A percentile compares a stretch with the other conserved stretches of the same genome.
These are phyloP conservation scores for Colletotrichum acutatum DNA, from an alignment of 2,329 filamentous ascomycete species.

Conservation along the genomic window DNA sequence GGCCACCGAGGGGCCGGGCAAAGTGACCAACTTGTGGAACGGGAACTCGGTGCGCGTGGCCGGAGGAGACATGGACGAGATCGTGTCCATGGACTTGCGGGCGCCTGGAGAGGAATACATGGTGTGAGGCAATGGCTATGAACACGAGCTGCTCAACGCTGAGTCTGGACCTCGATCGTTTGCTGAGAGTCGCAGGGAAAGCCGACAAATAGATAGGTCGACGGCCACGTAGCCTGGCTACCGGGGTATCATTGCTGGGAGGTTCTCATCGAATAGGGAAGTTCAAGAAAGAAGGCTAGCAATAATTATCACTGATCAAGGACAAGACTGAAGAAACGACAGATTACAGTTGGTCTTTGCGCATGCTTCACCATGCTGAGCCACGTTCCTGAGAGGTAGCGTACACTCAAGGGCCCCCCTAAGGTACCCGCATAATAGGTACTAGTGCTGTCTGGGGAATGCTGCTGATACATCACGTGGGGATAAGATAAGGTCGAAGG, in stretches of 20 bases:
- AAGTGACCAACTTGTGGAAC: slow-evolving; percentile 64
- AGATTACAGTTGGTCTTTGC: slow-evolving; percentile 17
- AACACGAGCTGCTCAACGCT: slow-evolving; percentile 8
- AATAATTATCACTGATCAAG: slow-evolving; percentile 8
- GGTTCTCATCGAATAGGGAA: slow-evolving; percentile 15
- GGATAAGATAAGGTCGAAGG: slow-evolving; percentile 12
- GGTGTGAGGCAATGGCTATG: slow-evolving; percentile 42
- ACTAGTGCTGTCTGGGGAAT: slow-evolving; percentile 7
- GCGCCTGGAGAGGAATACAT: slow-evolving; percentile 70
- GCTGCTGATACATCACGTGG: slow-evolving; percentile 16
- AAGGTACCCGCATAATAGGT: slow-evolving; percentile 8
- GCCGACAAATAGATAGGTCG: slow-evolving; percentile 49
- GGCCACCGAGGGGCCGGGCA: background rate
- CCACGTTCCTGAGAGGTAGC: slow-evolving; percentile 17
- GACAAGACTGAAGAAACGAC: slow-evolving; percentile 3
- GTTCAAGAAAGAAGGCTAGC: slow-evolving; percentile 3
- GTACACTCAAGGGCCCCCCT: background rate
- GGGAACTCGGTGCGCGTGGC: slow-evolving; percentile 64
- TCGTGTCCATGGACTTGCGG: slow-evolving; percentile 74
- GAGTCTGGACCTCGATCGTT: slow-evolving; percentile 20
- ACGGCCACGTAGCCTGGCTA: slow-evolving; percentile 51
- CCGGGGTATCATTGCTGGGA: slow-evolving; percentile 61
- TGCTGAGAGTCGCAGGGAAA: slow-evolving; percentile 37
- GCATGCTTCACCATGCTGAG: slow-evolving; percentile 27
- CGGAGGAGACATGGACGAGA: slow-evolving; percentile 65